Percentiles rank a stretch among this genome's conserved stretches.
Conservation (phyloP, 164 flowering plant genomes). For the Aristolochia californica region DNA sequence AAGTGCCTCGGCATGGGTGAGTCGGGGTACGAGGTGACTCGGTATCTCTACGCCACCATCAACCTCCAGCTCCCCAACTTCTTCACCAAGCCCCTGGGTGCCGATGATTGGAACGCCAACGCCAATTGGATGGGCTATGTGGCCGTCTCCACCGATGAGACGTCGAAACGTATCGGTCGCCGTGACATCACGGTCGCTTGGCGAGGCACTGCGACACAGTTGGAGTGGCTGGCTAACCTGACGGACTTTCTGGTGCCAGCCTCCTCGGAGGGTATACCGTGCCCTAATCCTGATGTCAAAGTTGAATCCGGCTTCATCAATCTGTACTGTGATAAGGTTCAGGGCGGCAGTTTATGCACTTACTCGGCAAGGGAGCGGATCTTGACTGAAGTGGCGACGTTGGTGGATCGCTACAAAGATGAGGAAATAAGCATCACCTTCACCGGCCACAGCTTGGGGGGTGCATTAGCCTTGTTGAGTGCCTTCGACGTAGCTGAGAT, state of each 20-base stretch:
- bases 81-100: slow-evolving; percentile 45
- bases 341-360: slow-evolving; percentile 33
- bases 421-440: slow-evolving; percentile 71
- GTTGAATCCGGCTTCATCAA: slow-evolving; percentile 70
- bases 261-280: slow-evolving; percentile 26
- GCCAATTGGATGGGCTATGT: slow-evolving; percentile 94
- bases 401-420: slow-evolving; percentile 27
- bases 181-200: slow-evolving; percentile 69
- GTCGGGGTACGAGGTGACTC: slow-evolving; percentile 44
- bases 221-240: slow-evolving; percentile 68
- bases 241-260: slow-evolving; percentile 44
- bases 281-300: slow-evolving; percentile 49
- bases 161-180: slow-evolving; percentile 47
- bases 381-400: slow-evolving; percentile 33
- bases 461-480: slow-evolving; percentile 54
- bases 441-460: slow-evolving; percentile 80
- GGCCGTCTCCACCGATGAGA: slow-evolving; percentile 64
- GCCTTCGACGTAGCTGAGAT: slow-evolving; percentile 71
- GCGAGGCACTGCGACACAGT: slow-evolving; percentile 75
- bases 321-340: slow-evolving; percentile 59
- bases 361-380: slow-evolving; percentile 69
- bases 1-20: slow-evolving; percentile 23
- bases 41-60: slow-evolving; percentile 67
- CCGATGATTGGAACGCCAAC: slow-evolving; percentile 49
- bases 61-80: slow-evolving; percentile 59